Conservation (phyloP, 495 filamentous ascomycete genomes). For the Xylaria bambusicola region DNA sequence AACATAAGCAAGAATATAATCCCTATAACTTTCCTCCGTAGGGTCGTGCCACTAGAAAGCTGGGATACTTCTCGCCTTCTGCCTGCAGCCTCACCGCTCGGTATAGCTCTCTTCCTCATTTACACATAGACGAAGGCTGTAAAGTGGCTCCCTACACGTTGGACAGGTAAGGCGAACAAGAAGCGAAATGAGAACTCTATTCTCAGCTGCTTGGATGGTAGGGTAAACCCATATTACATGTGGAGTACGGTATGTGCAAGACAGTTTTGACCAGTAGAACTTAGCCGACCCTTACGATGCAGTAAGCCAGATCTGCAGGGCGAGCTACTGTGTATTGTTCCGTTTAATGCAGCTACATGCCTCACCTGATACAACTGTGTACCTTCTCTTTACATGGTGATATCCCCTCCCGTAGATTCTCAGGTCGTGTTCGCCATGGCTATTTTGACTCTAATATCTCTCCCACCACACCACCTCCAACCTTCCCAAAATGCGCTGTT, state of each 20-base stretch:
- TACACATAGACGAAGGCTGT: not conserved
- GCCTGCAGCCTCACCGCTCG: slow-evolving; percentile 5
- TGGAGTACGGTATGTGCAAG: not conserved
- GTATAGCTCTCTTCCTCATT: not conserved
- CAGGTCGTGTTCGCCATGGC: not conserved
- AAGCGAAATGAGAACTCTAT: slow-evolving; percentile 15
- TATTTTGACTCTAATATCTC: not conserved
- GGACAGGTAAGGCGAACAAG: slow-evolving; percentile 14
- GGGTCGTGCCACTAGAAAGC: slow-evolving; percentile 5
- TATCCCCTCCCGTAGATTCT: slow-evolving; percentile 5
- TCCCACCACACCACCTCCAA: slow-evolving; percentile 5
- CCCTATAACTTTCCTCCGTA: slow-evolving; percentile 5
- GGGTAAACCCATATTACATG: too few relatives aligned
- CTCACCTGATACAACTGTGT: slow-evolving; percentile 17
- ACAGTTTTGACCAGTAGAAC: not conserved
- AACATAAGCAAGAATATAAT: slow-evolving; percentile 2
- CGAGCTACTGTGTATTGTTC: not conserved
- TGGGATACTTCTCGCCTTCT: slow-evolving; percentile 11
- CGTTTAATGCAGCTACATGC: slow-evolving; percentile 9
- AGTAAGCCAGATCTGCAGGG: slow-evolving; percentile 13
- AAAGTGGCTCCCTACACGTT: not conserved
- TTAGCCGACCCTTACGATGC: not conserved
- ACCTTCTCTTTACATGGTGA: slow-evolving; percentile 6
- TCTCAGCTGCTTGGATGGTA: not conserved
- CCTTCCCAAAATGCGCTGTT: not conserved